These are phyloP conservation scores for Globisporangium viniferum DNA, from an alignment of 352 stramenopile species.

Conservation along the genomic window DNA sequence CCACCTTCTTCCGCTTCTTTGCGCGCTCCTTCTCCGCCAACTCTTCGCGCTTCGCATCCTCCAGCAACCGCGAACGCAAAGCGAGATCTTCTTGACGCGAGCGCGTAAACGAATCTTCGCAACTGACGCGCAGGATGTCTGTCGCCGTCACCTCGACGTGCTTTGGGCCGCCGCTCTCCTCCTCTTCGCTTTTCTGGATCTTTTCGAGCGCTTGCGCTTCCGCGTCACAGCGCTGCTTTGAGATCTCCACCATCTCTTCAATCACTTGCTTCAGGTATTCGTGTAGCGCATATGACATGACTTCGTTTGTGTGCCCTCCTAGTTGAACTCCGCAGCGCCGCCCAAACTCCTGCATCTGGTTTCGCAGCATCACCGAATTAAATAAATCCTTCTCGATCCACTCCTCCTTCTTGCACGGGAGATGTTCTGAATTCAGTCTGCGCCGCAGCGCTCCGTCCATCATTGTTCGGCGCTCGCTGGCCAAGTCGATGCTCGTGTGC, in stretches of 20 bases:
- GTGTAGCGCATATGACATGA: constrained; percentile 81
- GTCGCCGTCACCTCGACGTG: constrained; percentile 62
- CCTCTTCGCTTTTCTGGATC: constrained; percentile 39
- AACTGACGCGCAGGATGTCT: constrained; percentile 83
- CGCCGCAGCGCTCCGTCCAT: constrained; percentile 50
- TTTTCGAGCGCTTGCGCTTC: constrained; percentile 45
- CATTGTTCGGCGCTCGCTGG: constrained; percentile 74
- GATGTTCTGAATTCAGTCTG: constrained; percentile 35
- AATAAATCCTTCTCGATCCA: constrained; percentile 85
- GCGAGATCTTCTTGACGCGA: constrained; percentile 63
- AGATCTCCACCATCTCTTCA: constrained; percentile 82
- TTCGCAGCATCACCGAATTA: constrained; percentile 52
- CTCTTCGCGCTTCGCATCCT: constrained; percentile 80
- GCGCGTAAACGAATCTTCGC: constrained; percentile 72
- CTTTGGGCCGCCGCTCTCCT: constrained; percentile 15
- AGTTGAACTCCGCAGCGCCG: constrained; percentile 50
- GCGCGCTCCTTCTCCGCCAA: constrained; percentile 69
- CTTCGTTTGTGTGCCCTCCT: constrained; percentile 57
- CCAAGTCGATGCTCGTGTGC: constrained; percentile 77
- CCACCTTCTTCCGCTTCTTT: constrained; percentile 87
- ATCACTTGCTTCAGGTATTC: constrained; percentile 86
- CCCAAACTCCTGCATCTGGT: constrained; percentile 52
- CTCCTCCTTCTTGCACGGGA: constrained; percentile 70
- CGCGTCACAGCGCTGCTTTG: constrained; percentile 68
- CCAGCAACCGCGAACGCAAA: constrained; percentile 55